A percentile compares a stretch with the other conserved stretches of the same genome.
Conservation (phyloP, 805 yeast genomes). For the Ogataea corticis region DNA sequence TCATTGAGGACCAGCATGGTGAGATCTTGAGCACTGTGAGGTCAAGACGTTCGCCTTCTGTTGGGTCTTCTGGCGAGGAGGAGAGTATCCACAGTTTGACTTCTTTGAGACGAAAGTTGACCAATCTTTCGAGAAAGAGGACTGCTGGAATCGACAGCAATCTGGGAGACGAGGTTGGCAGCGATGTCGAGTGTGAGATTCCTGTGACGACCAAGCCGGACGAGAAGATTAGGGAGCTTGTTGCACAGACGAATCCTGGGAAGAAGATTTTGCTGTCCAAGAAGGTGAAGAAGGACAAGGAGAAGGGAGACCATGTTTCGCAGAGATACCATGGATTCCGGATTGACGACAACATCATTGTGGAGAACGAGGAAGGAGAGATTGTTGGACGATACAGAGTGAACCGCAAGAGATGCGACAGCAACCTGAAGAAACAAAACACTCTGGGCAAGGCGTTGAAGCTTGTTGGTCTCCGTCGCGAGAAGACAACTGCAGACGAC, state of each 20-base stretch:
- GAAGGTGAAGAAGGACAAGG: conserved; percentile 12
- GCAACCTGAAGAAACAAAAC: conserved; percentile 13
- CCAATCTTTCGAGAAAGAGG: conserved; percentile 2
- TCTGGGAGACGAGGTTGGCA: conserved; percentile 4
- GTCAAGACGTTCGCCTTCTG: conserved; percentile 10
- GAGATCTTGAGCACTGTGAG: conserved; percentile 66
- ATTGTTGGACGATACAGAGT: conserved; percentile 79
- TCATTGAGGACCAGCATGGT: conserved; percentile 83
- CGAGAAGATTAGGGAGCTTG: conserved; percentile 15
- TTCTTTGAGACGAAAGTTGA: conserved; percentile 18
- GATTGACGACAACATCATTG: conserved; percentile 71
- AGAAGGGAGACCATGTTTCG: conserved; percentile 11
- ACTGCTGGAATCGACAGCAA: neutral
- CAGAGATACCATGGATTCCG: conserved; percentile 66
- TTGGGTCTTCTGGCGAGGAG: conserved; percentile 5
- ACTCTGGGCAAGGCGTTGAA: conserved; percentile 25
- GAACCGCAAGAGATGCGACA: conserved; percentile 41
- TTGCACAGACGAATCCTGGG: conserved; percentile 15
- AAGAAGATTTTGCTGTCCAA: conserved; percentile 17
- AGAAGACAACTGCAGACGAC: conserved; percentile 15
- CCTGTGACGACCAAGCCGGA: conserved; percentile 8
- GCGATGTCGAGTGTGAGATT: conserved; percentile 2
- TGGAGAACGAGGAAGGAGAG: conserved; percentile 93
- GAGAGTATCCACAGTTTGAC: conserved; percentile 21
- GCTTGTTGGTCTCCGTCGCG: conserved; percentile 28